A percentile compares a stretch with the other conserved stretches of the same genome.
phyloP scores from a whole-genome alignment of 345 rosid species.

The Tarenaya hassleriana region DNA sequence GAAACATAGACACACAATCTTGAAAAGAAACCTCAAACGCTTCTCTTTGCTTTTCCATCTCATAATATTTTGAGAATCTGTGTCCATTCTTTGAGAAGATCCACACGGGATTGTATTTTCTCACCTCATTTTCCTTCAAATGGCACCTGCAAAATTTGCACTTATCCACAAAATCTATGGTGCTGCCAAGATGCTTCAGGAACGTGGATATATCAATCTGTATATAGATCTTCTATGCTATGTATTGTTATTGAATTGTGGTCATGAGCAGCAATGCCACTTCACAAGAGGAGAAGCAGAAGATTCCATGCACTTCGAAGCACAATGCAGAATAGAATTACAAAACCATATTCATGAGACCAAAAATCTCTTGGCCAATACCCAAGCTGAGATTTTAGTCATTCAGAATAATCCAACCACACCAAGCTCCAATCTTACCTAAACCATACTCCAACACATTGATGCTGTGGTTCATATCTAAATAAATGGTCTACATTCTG shows the following conservation, averaged over 20 bases:
- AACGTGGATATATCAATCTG: constrained; percentile 8
- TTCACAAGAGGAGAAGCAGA: constrained; percentile 43
- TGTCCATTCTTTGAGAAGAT: constrained; percentile 46
- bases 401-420: constrained; percentile 15
- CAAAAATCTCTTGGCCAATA: constrained; percentile 38
- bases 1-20: constrained; percentile 16
- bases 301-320: constrained; percentile 49
- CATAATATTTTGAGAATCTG: constrained; percentile 20
- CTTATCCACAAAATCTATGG: constrained; percentile 61
- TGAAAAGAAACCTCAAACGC: constrained; percentile 15
- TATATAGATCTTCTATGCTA: constrained; percentile 2
- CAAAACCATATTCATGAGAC: constrained; percentile 40
- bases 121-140: constrained; percentile 53
- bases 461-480: background rate
- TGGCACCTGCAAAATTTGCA: constrained; percentile 52
- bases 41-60: constrained; percentile 15
- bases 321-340: constrained; percentile 42
- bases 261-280: constrained; percentile 36
- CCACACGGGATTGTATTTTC: constrained; percentile 58
- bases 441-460: background rate
- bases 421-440: constrained; percentile 8
- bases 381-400: constrained; percentile 40
- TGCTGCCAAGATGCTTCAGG: constrained; percentile 69
- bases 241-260: background rate
- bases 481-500: background rate